These are phyloP conservation scores for Neurospora sp. DNA, from an alignment of 495 filamentous ascomycete species.

Conservation along the genomic window DNA sequence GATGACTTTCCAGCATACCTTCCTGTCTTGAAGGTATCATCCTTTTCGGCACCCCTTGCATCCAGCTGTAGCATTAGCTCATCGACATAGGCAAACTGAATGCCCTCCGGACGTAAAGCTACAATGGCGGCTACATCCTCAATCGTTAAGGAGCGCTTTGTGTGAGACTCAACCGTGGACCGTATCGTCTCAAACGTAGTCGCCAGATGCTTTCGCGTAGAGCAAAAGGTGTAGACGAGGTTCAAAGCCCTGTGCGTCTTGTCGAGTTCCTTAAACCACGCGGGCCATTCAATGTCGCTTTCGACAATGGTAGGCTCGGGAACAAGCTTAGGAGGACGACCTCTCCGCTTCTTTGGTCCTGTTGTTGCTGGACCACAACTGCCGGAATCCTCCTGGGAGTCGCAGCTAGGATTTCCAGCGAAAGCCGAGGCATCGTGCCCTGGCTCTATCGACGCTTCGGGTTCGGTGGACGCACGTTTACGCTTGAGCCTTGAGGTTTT, in stretches of 20 bases:
- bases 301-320: not conserved
- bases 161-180: slow-evolving; percentile 73
- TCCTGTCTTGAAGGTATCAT: slow-evolving; percentile 39
- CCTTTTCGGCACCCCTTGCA: slow-evolving; percentile 52
- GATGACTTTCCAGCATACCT: slow-evolving; percentile 27
- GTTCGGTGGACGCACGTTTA: not conserved
- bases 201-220: slow-evolving; percentile 78
- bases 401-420: not conserved
- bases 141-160: slow-evolving; percentile 54
- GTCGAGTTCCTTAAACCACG: slow-evolving; percentile 58
- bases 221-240: slow-evolving; percentile 88
- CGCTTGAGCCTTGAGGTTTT: slow-evolving; percentile 1
- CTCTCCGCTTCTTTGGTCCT: not conserved
- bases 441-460: not conserved
- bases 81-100: slow-evolving; percentile 81
- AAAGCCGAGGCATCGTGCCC: not conserved
- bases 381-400: not conserved
- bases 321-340: not conserved
- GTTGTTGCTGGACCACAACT: not conserved
- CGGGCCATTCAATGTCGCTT: slow-evolving; percentile 51
- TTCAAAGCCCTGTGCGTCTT: slow-evolving; percentile 80
- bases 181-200: slow-evolving; percentile 88
- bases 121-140: slow-evolving; percentile 78
- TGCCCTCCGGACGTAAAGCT: slow-evolving; percentile 60
- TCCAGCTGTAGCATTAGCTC: slow-evolving; percentile 71